A percentile compares a stretch with the other conserved stretches of the same genome.
phyloP scores from a whole-genome alignment of 176 grass and related monocot genomes.

The Musa acuminata region DNA sequence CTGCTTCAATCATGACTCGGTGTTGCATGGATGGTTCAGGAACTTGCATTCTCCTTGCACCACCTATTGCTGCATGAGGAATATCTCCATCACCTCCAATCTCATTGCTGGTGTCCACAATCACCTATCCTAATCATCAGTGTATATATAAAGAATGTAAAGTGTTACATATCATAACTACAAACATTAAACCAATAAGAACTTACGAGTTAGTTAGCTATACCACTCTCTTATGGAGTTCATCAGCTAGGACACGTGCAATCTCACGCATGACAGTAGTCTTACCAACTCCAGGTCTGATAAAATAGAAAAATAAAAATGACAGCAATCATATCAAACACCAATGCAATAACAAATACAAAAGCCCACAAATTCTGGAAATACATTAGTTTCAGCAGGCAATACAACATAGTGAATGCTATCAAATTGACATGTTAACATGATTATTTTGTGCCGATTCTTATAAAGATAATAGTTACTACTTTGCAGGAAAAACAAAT shows the following conservation, averaged over 20 bases:
- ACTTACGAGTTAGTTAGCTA: constrained; percentile 15
- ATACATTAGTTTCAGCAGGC: neutral
- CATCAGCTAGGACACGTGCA: constrained; percentile 86
- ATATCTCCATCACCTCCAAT: constrained; percentile 94
- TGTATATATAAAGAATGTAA: constrained; percentile 29
- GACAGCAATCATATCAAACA: neutral
- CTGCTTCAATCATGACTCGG: constrained; percentile 95
- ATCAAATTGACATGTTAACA: neutral
- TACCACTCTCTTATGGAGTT: constrained; percentile 96
- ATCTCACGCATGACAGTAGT: constrained; percentile 97
- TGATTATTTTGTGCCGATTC: neutral
- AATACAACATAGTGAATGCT: neutral
- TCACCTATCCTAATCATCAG: constrained; percentile 85
- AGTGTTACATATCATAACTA: constrained; percentile 10
- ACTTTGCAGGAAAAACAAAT: neutral
- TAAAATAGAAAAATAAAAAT: constrained; percentile 9
- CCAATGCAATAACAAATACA: neutral
- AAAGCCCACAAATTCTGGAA: neutral
- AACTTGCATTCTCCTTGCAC: constrained; percentile 98
- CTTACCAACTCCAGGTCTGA: constrained; percentile 92
- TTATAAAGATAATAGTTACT: neutral
- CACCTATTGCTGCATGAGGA: constrained; percentile 89
- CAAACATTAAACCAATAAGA: neutral
- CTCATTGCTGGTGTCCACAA: constrained; percentile 97
- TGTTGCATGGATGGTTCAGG: constrained; percentile 90